These are phyloP conservation scores for Peronospora belbahrii DNA, from an alignment of 352 stramenopile genomes.

Conservation along the genomic window DNA sequence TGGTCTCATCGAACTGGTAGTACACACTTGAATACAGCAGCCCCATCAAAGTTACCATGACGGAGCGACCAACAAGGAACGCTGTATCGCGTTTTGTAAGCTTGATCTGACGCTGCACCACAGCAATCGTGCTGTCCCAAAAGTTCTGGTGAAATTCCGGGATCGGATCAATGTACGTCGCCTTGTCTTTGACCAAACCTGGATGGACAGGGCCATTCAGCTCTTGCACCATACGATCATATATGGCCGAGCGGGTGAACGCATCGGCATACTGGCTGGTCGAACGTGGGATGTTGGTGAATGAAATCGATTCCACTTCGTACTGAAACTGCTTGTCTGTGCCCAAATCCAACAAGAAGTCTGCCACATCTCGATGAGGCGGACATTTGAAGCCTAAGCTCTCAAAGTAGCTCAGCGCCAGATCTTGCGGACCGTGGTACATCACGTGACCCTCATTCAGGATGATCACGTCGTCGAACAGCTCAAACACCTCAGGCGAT, in stretches of 20 bases:
- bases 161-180: neutral
- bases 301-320: no score
- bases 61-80: constrained; percentile 6
- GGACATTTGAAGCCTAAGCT: no score
- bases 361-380: no score
- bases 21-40: constrained; percentile 17
- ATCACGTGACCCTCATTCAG: no score
- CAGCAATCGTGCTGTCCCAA: constrained; percentile 9
- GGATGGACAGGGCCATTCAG: neutral
- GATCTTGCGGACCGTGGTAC: no score
- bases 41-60: constrained; percentile 12
- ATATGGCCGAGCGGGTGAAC: constrained; percentile 4
- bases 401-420: no score
- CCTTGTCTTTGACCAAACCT: neutral
- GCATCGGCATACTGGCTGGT: constrained; percentile 4
- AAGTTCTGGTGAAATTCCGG: constrained; percentile 16
- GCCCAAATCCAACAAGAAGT: no score
- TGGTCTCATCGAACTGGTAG: constrained; percentile 11
- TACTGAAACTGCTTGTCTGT: no score
- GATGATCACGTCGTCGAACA: no score
- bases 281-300: constrained; percentile 7
- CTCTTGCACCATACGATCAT: neutral
- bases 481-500: no score
- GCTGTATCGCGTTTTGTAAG: constrained; percentile 4
- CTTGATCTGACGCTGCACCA: no score